phyloP scores from a whole-genome alignment of 306 rosid genomes.

The Rosa persica region DNA sequence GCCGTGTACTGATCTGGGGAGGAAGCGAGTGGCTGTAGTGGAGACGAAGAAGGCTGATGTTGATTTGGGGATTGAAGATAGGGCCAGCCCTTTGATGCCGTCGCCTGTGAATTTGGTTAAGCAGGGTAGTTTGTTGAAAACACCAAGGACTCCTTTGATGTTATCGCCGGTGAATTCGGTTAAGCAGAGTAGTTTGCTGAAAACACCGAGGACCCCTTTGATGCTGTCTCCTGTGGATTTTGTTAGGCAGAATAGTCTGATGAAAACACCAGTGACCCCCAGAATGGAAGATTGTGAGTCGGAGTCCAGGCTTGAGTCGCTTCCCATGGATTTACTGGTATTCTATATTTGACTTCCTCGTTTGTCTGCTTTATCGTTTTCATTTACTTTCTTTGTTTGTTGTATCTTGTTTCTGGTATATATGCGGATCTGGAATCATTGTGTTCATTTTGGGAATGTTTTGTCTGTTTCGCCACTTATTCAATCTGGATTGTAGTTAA shows the following conservation, averaged over 20 bases:
- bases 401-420: background rate
- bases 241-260: conserved; percentile 40
- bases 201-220: conserved; percentile 54
- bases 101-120: conserved; percentile 35
- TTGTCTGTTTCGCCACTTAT: background rate
- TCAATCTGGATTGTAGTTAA: background rate
- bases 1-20: conserved; percentile 61
- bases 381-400: background rate
- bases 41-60: conserved; percentile 33
- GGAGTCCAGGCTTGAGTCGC: conserved; percentile 77
- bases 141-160: conserved; percentile 65
- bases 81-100: conserved; percentile 58
- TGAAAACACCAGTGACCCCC: conserved; percentile 74
- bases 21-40: conserved; percentile 60
- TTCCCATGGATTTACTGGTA: conserved; percentile 88
- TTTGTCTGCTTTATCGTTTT: background rate
- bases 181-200: background rate
- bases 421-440: background rate
- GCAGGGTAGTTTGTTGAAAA: conserved; percentile 5
- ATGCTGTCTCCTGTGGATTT: conserved; percentile 79
- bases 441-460: conserved; percentile 3
- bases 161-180: conserved; percentile 39
- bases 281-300: conserved; percentile 47
- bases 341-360: background rate
- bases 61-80: conserved; percentile 33